Percentiles rank a stretch among this genome's conserved stretches.
Conservation (phyloP, 805 yeast species). For the Metschnikowia anglica region DNA sequence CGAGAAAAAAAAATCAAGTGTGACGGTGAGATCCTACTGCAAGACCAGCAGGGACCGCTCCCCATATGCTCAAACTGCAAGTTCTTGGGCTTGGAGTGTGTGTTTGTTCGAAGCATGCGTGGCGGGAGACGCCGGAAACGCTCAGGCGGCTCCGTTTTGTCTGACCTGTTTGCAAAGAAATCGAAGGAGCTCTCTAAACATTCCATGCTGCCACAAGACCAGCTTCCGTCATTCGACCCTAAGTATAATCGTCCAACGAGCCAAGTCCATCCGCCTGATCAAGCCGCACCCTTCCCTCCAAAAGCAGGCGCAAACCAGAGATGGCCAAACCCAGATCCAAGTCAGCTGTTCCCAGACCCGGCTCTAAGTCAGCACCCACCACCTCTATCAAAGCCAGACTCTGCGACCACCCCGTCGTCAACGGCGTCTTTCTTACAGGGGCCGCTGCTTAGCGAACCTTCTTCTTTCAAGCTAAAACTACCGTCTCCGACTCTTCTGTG, state of each 20-base stretch:
- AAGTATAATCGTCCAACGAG: too few species aligned
- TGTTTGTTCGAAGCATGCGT: conserved; percentile 54
- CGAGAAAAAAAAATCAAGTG: conserved; percentile 66
- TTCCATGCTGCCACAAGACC: neutral
- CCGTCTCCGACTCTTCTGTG: conserved; percentile 17
- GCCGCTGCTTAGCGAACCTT: neutral
- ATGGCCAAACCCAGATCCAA: neutral
- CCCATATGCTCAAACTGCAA: conserved; percentile 51
- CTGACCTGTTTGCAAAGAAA: neutral
- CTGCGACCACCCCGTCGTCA: neutral
- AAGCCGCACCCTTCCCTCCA: too few species aligned
- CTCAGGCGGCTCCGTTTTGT: too few species aligned
- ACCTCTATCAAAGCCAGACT: neutral
- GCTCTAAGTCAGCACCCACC: neutral
- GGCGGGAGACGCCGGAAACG: conserved; percentile 53
- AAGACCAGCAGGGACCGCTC: conserved; percentile 3
- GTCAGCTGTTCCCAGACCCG: neutral
- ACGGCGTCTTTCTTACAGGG: neutral
- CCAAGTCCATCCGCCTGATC: too few species aligned
- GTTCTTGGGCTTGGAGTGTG: conserved; percentile 46
- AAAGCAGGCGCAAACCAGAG: neutral
- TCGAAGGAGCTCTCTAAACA: neutral
- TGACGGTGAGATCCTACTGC: conserved; percentile 49
- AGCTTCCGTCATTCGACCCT: neutral
- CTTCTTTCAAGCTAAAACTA: conserved; percentile 8